Evolutionary conservation across 2,329 filamentous ascomycete genomes (phyloP).

Genomic region (Ceratocystis ficicola): DNA sequence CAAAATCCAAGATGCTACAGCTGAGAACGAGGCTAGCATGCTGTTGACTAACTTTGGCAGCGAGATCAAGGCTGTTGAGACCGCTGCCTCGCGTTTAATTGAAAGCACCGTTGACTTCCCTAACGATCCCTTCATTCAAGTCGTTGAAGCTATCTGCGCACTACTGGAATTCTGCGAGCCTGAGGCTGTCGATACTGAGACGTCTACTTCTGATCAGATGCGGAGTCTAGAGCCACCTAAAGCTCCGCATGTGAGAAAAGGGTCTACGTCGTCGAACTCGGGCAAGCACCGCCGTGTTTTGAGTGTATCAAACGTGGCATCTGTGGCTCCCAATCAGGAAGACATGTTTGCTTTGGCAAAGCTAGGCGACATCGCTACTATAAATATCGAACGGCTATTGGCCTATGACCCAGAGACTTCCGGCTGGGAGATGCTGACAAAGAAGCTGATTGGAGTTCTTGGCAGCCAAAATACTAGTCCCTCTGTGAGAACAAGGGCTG

Average conservation of each 20-base stretch:
- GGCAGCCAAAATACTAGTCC: conserved; percentile 37
- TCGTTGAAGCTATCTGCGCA: conserved; percentile 62
- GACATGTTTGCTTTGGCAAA: conserved; percentile 60
- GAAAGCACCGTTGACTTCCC: conserved; percentile 90
- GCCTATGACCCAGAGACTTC: conserved; percentile 52
- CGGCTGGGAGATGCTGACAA: conserved; percentile 60
- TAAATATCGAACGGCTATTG: conserved; percentile 65
- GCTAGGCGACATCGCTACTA: conserved; percentile 56
- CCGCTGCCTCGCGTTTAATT: conserved; percentile 71
- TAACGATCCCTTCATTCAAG: conserved; percentile 64
- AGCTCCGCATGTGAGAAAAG: conserved; percentile 25
- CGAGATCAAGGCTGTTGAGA: conserved; percentile 80
- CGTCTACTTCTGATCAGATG: conserved; percentile 14
- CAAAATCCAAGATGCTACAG: conserved; percentile 36
- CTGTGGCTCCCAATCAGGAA: conserved; percentile 45
- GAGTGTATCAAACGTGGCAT: conserved; percentile 36
- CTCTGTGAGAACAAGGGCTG: conserved; percentile 47
- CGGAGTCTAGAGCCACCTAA: conserved; percentile 16
- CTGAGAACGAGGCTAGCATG: conserved; percentile 39
- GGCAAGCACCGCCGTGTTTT: conserved; percentile 36
- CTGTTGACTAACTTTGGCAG: conserved; percentile 56
- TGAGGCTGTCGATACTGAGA: conserved; percentile 2
- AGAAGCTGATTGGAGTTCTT: conserved; percentile 42
- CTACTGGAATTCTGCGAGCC: conserved; percentile 42
- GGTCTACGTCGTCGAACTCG: conserved; percentile 30